Percentiles rank a stretch among this genome's conserved stretches.
Evolutionary conservation across 2,329 filamentous ascomycete genomes (phyloP).

Genomic region (Akanthomyces muscarius): DNA sequence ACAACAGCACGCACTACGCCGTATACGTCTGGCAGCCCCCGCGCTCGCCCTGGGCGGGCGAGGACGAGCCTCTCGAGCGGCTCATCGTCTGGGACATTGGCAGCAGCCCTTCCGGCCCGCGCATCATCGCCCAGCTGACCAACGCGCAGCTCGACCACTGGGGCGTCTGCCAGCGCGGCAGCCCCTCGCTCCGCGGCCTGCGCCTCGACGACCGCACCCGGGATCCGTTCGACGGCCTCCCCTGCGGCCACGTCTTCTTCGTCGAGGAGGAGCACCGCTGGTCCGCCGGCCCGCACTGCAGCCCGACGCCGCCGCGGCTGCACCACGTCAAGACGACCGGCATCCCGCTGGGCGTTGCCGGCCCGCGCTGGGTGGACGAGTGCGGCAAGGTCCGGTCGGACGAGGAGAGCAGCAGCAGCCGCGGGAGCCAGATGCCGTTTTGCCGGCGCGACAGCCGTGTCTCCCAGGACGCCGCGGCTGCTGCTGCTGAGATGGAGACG

Average conservation of each 20-base stretch:
- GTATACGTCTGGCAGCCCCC: conserved; percentile 60
- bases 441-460: conserved; percentile 33
- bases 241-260: conserved; percentile 45
- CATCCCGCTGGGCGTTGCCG: conserved; percentile 48
- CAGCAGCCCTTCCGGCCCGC: conserved; percentile 36
- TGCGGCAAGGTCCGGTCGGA: conserved; percentile 34
- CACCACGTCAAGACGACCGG: conserved; percentile 47
- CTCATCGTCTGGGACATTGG: conserved; percentile 59
- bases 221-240: conserved; percentile 27
- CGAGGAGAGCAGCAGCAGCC: too few relatives aligned
- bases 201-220: conserved; percentile 43
- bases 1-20: conserved; percentile 56
- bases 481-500: background rate
- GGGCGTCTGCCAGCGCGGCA: conserved; percentile 48
- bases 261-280: conserved; percentile 53
- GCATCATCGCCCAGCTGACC: conserved; percentile 45
- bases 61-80: conserved; percentile 54
- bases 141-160: conserved; percentile 50
- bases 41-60: conserved; percentile 46
- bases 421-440: conserved; percentile 33
- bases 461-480: too few relatives aligned
- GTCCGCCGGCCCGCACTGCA: conserved; percentile 43
- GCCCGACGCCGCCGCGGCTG: conserved; percentile 36
- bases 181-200: conserved; percentile 47
- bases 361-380: conserved; percentile 47